phyloP scores from a whole-genome alignment of 257 asterid species.

The Ophiorrhiza pumila region DNA sequence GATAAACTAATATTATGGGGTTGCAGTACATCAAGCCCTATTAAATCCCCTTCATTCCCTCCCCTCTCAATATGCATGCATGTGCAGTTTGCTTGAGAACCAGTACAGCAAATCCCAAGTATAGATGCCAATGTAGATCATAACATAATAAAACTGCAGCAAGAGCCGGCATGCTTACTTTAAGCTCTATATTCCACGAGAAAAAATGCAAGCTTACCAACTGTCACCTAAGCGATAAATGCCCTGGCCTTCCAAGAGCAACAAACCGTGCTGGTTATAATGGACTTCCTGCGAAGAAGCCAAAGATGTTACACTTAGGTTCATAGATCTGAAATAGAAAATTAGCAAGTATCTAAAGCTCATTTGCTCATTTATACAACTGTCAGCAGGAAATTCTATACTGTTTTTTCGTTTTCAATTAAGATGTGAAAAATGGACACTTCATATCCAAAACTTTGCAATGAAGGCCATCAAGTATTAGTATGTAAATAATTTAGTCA shows the following conservation, averaged over 20 bases:
- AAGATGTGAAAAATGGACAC: not conserved
- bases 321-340: not conserved
- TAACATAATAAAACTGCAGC: not conserved
- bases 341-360: no score
- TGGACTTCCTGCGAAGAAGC: constrained; percentile 74
- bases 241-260: constrained; percentile 96
- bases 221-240: constrained; percentile 86
- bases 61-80: not conserved
- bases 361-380: not conserved
- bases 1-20: not conserved
- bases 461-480: not conserved
- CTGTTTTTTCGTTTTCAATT: not conserved
- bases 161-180: not conserved
- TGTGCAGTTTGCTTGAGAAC: not conserved
- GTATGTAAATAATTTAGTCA: not conserved
- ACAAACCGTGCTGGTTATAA: constrained; percentile 87
- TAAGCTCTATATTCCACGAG: not conserved
- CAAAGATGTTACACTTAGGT: constrained; percentile 10
- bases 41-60: not conserved
- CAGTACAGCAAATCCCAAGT: constrained; percentile 3
- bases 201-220: constrained; percentile 51
- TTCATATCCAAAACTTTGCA: not conserved
- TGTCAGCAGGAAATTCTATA: not conserved
- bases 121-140: not conserved
- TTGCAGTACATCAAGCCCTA: not conserved